A percentile compares a stretch with the other conserved stretches of the same genome.
Evolutionary conservation across 257 asterid species (phyloP).

Genomic region (Forsythia viridissima): DNA sequence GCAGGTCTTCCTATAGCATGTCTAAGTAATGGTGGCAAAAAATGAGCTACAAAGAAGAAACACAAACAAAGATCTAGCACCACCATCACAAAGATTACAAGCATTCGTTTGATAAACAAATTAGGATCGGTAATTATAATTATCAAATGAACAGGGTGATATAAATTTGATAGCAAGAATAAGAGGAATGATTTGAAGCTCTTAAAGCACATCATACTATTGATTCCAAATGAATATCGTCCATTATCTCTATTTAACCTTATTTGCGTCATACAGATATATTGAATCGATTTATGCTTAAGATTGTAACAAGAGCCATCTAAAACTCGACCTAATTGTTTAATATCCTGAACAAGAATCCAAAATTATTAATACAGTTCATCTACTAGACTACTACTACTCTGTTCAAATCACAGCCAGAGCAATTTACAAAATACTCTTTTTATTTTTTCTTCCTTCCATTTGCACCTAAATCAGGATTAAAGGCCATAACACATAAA

Average conservation of each 20-base stretch:
- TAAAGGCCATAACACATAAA: background rate
- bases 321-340: background rate
- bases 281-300: background rate
- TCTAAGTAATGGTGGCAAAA: constrained; percentile 46
- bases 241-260: background rate
- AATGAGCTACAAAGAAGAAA: constrained; percentile 29
- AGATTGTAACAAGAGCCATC: background rate
- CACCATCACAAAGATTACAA: background rate
- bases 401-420: too few relatives aligned
- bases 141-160: background rate
- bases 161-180: background rate
- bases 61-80: constrained; percentile 4
- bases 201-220: background rate
- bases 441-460: background rate
- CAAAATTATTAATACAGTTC: background rate
- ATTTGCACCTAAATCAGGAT: too few relatives aligned
- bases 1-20: constrained; percentile 91
- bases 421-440: background rate
- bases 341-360: background rate
- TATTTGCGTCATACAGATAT: background rate
- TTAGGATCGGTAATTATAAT: background rate
- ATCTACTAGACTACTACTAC: background rate
- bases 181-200: background rate
- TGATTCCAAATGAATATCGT: too few relatives aligned
- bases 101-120: background rate